Percentiles rank a stretch among this genome's conserved stretches.
Conservation (phyloP, 352 stramenopile genomes). For the Phytopythium sindhum region DNA sequence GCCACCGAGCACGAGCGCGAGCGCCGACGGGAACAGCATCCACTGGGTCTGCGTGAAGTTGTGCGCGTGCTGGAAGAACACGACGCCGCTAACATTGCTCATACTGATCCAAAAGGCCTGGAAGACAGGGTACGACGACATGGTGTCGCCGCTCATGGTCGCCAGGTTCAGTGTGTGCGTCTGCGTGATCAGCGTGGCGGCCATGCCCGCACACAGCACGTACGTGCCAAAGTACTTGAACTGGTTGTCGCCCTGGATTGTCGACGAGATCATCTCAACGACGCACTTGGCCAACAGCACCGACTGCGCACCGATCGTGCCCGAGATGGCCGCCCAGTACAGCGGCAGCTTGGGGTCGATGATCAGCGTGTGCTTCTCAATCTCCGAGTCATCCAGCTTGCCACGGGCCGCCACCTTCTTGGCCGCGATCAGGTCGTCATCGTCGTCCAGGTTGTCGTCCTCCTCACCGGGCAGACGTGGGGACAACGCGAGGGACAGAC, state of each 20-base stretch:
- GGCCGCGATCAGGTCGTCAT: conserved; percentile 31
- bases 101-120: conserved; percentile 88
- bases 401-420: conserved; percentile 43
- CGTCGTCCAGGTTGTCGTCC: conserved; percentile 56
- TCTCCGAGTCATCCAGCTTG: conserved; percentile 57
- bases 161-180: conserved; percentile 85
- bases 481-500: conserved; percentile 35
- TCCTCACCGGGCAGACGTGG: conserved; percentile 39
- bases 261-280: conserved; percentile 80
- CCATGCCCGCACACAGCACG: conserved; percentile 71
- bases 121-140: conserved; percentile 85
- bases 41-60: conserved; percentile 79
- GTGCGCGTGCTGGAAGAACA: conserved; percentile 87
- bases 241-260: conserved; percentile 81
- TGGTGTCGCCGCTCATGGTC: conserved; percentile 83
- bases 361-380: conserved; percentile 83
- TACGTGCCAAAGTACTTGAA: conserved; percentile 85
- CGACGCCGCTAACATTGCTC: conserved; percentile 85
- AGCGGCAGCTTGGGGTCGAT: conserved; percentile 84
- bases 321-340: conserved; percentile 86
- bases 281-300: conserved; percentile 85
- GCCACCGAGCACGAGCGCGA: conserved; percentile 65
- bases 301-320: conserved; percentile 77
- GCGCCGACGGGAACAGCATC: conserved; percentile 77
- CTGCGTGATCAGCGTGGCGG: conserved; percentile 71